Base-by-base conservation (phyloP, 331 rosid species). In the Ulmus americana region DNA sequence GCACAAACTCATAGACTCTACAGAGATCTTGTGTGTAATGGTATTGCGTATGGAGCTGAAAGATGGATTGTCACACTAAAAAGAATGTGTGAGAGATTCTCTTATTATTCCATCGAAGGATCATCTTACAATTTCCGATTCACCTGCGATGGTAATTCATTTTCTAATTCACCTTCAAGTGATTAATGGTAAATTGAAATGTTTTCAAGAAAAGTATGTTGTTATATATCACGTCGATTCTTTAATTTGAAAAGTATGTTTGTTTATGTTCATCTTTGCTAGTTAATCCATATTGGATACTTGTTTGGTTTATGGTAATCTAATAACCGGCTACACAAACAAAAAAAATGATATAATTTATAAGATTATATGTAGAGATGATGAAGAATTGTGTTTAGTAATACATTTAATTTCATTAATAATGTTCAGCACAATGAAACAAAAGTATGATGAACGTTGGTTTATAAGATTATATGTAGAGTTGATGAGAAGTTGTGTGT, bases 61-160 rank as follows among this genome's bases (percentile, higher is more conserved):
- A 77, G 89, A 65, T 91, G 96, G 96, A 18, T 86, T 43, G 48
- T 43, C 46, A 67, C 88, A 44, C 87, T 91, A 0, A 71, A 86
- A 67, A 86, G 95, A 76, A 91, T 80, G 86, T 83, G 87, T 47
- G 88, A 86, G 51, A 81, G 92, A 72, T 41, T 77, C 45, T 39
- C 52, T 55, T 47, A 10, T 41, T 60, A 15, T 46, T 53, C 77
- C 66, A 69, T 28, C 35, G 35, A 28, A 28, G 35, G 35, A 28
- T 28, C 35, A 47, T 12, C 16, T 73, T 11, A 6, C 47, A 7
- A 71, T 63, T 8, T 15, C 13, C 51, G 12, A 5, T 8, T 40
- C 66, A 20, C 68, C 86, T 3, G 61, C 59, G 78, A 81, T 72
- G 84, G 88, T 74, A 63, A 10, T 7, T 63, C 0, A 44, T 13